These are phyloP conservation scores for Lichtheimia corymbifera DNA, from an alignment of 371 early-diverging fungal species.

Conservation along the genomic window DNA sequence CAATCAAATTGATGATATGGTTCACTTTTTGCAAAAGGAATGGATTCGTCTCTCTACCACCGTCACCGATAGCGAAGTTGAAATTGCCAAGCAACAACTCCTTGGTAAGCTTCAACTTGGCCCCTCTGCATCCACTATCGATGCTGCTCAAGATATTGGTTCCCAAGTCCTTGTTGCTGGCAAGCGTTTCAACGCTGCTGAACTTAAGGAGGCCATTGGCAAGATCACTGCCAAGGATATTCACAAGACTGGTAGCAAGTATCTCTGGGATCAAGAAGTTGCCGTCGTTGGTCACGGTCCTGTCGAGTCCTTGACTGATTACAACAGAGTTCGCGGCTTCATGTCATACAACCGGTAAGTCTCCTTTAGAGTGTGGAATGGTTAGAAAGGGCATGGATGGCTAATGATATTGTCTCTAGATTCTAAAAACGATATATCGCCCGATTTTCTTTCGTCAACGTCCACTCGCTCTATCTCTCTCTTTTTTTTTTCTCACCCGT, in stretches of 20 bases:
- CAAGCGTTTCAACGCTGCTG: slow-evolving; percentile 79
- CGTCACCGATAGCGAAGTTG: slow-evolving; percentile 86
- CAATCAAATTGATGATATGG: slow-evolving; percentile 78
- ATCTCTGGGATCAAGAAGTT: slow-evolving; percentile 78
- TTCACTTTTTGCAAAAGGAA: slow-evolving; percentile 85
- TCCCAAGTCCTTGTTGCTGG: slow-evolving; percentile 89
- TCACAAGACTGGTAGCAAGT: slow-evolving; percentile 78
- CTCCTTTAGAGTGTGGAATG: background rate
- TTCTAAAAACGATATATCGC: background rate
- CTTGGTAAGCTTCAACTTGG: slow-evolving; percentile 81
- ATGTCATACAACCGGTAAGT: slow-evolving; percentile 67
- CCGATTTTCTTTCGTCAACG: no score
- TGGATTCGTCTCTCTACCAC: slow-evolving; percentile 85
- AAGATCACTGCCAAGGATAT: slow-evolving; percentile 81
- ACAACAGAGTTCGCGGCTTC: slow-evolving; percentile 76
- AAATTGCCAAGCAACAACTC: slow-evolving; percentile 94
- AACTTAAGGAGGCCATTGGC: slow-evolving; percentile 81
- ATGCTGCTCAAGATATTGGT: slow-evolving; percentile 92
- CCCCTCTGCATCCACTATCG: slow-evolving; percentile 78
- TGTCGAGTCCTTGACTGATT: slow-evolving; percentile 83
- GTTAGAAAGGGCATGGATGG: background rate
- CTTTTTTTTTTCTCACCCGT: background rate
- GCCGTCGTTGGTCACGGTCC: slow-evolving; percentile 32
- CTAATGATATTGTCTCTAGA: background rate
- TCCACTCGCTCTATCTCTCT: no score